These are phyloP conservation scores for Rhodotorula mucilaginosa DNA, from an alignment of 1,284 basidiomycete species.

Conservation along the genomic window DNA sequence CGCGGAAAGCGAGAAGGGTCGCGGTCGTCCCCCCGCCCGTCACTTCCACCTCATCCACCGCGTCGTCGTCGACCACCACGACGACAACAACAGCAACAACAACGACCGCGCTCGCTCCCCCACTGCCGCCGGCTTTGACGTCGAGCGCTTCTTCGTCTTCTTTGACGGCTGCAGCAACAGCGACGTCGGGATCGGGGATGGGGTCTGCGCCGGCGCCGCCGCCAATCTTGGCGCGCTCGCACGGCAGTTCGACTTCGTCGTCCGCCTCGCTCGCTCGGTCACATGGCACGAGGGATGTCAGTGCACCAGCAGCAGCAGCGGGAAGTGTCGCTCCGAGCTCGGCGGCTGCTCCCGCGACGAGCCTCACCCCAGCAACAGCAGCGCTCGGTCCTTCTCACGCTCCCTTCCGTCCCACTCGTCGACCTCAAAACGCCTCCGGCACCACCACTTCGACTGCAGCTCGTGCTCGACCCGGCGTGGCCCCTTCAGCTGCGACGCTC, in stretches of 20 bases:
- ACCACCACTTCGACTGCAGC: background rate
- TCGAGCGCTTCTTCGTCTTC: background rate
- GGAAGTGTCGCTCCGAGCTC: background rate
- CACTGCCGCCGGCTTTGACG: background rate
- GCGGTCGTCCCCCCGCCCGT: constrained; percentile 5
- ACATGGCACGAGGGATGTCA: background rate
- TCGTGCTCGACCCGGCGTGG: background rate
- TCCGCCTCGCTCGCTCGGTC: background rate
- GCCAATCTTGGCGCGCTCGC: background rate
- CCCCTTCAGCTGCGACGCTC: constrained; percentile 2
- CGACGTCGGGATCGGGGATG: background rate
- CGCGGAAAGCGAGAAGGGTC: constrained; percentile 17
- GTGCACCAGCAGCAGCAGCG: background rate
- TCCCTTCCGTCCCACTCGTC: constrained; percentile 17
- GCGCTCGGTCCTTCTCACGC: constrained; percentile 22
- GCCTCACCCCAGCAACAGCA: background rate
- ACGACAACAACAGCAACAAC: background rate
- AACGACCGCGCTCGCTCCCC: background rate
- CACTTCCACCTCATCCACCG: background rate
- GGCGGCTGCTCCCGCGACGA: background rate
- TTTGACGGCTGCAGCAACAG: background rate
- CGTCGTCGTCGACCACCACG: background rate
- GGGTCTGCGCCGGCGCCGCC: background rate
- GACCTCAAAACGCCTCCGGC: background rate
- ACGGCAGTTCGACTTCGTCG: background rate